phyloP scores from a whole-genome alignment of 495 filamentous ascomycete genomes.

The Chlorociboria aeruginascens region DNA sequence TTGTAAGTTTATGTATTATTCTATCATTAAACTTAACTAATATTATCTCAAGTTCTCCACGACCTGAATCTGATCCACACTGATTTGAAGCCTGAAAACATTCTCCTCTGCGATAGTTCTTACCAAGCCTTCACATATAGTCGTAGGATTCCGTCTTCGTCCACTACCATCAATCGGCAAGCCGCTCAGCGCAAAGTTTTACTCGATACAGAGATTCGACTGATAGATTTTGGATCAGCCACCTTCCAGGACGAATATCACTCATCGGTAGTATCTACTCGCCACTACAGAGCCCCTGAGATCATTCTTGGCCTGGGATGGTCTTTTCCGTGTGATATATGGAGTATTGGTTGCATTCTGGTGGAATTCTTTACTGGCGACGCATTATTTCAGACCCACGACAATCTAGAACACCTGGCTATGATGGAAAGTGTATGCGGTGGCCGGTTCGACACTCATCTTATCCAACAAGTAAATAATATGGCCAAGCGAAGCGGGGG shows the following conservation, averaged over 20 bases:
- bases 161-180: slow-evolving; percentile 58
- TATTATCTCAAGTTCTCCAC: slow-evolving; percentile 62
- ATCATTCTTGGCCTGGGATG: slow-evolving; percentile 95
- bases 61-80: slow-evolving; percentile 98
- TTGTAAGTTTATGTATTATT: slow-evolving; percentile 49
- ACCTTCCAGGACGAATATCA: slow-evolving; percentile 99
- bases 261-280: slow-evolving; percentile 89
- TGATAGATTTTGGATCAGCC: slow-evolving; percentile 96
- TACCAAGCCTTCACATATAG: slow-evolving; percentile 98
- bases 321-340: slow-evolving; percentile 97
- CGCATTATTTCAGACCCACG: slow-evolving; percentile 94
- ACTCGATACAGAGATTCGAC: slow-evolving; percentile 87
- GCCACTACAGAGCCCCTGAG: slow-evolving; percentile 92
- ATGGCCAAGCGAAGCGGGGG: slow-evolving; percentile 48
- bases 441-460: slow-evolving; percentile 54
- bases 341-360: slow-evolving; percentile 97
- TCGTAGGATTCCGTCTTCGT: slow-evolving; percentile 85
- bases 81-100: slow-evolving; percentile 96
- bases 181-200: slow-evolving; percentile 80
- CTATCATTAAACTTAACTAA: not conserved
- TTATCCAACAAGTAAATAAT: slow-evolving; percentile 65
- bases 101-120: slow-evolving; percentile 75
- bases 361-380: slow-evolving; percentile 99
- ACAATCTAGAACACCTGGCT: slow-evolving; percentile 95
- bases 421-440: slow-evolving; percentile 96